Base-by-base conservation (phyloP, 2,329 filamentous ascomycete genomes). In the Pseudonectria buxi region DNA sequence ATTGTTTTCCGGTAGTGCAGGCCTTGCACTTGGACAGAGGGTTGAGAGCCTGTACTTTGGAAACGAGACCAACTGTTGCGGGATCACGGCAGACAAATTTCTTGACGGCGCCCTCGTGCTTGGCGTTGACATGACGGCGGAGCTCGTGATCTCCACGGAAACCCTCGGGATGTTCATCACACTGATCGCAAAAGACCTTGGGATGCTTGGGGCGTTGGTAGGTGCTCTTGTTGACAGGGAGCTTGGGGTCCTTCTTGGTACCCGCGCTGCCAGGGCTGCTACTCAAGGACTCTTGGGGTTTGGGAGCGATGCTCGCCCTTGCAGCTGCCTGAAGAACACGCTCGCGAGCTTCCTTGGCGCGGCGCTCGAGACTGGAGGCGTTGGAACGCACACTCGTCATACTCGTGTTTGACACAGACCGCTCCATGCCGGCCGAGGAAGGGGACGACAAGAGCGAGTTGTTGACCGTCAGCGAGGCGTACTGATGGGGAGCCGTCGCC, bases 91-190 rank as follows among this genome's bases (percentile, higher is more conserved):
- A 81, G 16, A 78, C 62, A 50, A 63, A 81, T 47, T 76, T 78
- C 56, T 67, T 75, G 33, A 76, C 68, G 4, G 60, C 46, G 10
- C 42, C 49, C 39, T 67, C 65, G 58, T 96, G 90, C 45, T 86
- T 76, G 24, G 69, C 65, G 28, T 74, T 74, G 35, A 71, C 71
- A 47, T 87, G 83, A 13, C 83, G 72, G 28, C 78, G 74, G 16
- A 86, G 72, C 58, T 95, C 88, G 55, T 94, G 88, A 15, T 89
- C 84, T 35, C 88, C 88, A 24, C 88, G 79, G 60, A 94, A 94
- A 29, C 86, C 87, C 13, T 83, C 75, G 0, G 81, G 81, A 34
- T 85, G 75, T 36, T 86, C 79, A 33, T 72, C 71, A 63, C 87
- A 95, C 40, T 75, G 64, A 2, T 63, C 56, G 57, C 88, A 94